phyloP scores from a whole-genome alignment of 768 basidiomycete genomes.

The Mycena indigotica region DNA sequence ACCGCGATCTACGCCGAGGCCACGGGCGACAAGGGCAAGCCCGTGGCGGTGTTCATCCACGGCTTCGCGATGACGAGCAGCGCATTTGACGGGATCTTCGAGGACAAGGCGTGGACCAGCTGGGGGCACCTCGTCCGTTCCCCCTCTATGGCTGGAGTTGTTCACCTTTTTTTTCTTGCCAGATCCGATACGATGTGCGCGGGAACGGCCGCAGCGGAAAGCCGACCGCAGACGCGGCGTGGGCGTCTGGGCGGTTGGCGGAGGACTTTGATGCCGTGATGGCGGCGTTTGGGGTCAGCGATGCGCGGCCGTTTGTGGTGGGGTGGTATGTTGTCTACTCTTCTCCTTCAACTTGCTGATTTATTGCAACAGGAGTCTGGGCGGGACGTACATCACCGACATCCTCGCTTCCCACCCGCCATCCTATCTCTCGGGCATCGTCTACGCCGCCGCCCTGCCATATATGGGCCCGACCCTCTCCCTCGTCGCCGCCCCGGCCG shows the following conservation, averaged over 20 bases:
- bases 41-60: constrained; percentile 41
- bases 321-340: constrained; percentile 32
- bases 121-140: constrained; percentile 31
- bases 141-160: not conserved
- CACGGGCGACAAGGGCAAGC: constrained; percentile 31
- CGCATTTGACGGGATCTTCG: constrained; percentile 40
- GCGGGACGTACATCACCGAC: constrained; percentile 30
- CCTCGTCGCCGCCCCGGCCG: constrained; percentile 22
- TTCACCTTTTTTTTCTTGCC: no score
- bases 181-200: constrained; percentile 38
- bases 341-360: not conserved
- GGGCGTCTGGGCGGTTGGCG: constrained; percentile 31
- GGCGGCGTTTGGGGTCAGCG: constrained; percentile 28
- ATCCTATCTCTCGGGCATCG: constrained; percentile 29
- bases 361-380: constrained; percentile 2
- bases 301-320: constrained; percentile 30
- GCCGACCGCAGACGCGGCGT: constrained; percentile 27
- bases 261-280: constrained; percentile 37
- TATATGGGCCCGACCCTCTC: constrained; percentile 29
- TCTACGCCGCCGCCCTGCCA: constrained; percentile 30
- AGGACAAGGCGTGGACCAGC: constrained; percentile 30
- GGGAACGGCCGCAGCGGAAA: constrained; percentile 38
- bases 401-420: constrained; percentile 28
- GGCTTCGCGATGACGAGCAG: constrained; percentile 35
- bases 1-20: constrained; percentile 42